A percentile compares a stretch with the other conserved stretches of the same genome.
Conservation (phyloP, 2,329 filamentous ascomycete genomes). For the Alternaria triticimaculans region DNA sequence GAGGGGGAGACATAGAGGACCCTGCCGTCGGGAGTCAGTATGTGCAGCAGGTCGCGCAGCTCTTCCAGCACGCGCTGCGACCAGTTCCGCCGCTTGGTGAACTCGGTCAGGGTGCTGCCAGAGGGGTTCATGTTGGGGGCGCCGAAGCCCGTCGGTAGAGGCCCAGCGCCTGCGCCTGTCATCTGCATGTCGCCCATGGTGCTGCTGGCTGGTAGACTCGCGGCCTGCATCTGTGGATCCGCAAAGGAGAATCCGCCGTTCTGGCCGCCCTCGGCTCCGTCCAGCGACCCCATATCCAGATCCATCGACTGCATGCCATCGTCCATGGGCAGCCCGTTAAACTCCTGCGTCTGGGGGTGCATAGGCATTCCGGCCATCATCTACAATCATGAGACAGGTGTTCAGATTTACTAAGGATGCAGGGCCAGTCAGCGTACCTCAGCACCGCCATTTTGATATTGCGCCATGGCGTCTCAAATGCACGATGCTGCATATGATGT, state of each 20-base stretch:
- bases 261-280: conserved; percentile 30
- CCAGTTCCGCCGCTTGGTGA: conserved; percentile 77
- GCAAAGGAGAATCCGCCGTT: conserved; percentile 30
- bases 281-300: conserved; percentile 51
- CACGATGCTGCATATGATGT: conserved; percentile 4
- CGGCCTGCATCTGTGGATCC: conserved; percentile 37
- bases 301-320: conserved; percentile 53
- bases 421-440: conserved; percentile 35
- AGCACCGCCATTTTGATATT: conserved; percentile 44
- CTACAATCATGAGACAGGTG: conserved; percentile 29
- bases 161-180: conserved; percentile 60
- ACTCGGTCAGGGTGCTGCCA: conserved; percentile 67
- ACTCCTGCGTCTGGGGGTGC: conserved; percentile 33
- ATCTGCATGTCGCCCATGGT: conserved; percentile 40
- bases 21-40: conserved; percentile 82
- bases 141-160: conserved; percentile 63
- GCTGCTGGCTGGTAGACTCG: conserved; percentile 32
- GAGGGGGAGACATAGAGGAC: conserved; percentile 88
- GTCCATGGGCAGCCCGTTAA: conserved; percentile 50
- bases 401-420: conserved; percentile 22
- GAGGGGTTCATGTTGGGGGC: conserved; percentile 51
- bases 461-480: conserved; percentile 37
- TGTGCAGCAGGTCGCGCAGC: conserved; percentile 85
- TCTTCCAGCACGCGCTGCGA: conserved; percentile 88
- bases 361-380: conserved; percentile 37